Evolutionary conservation across 805 yeast genomes (phyloP).

Genomic region (Yamadazyma scolyti): DNA sequence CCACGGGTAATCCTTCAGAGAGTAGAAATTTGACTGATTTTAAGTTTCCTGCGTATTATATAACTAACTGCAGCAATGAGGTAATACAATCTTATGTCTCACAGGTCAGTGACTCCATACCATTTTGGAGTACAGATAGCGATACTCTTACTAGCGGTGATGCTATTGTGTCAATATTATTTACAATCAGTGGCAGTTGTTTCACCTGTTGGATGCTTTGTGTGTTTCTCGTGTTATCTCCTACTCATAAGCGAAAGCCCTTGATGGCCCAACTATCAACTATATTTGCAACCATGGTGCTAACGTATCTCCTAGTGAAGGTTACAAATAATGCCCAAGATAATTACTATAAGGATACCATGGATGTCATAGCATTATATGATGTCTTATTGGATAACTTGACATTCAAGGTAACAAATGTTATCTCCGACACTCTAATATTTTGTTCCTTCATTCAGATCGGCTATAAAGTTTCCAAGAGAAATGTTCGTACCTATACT

Average conservation of each 20-base stretch:
- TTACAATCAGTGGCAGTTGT: constrained; percentile 52
- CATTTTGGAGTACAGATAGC: constrained; percentile 19
- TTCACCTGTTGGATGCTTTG: constrained; percentile 71
- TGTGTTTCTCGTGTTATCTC: constrained; percentile 50
- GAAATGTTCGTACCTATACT: constrained; percentile 3
- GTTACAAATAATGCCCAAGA: constrained; percentile 42
- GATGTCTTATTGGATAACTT: constrained; percentile 32
- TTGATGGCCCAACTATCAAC: constrained; percentile 54
- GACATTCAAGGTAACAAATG: constrained; percentile 34
- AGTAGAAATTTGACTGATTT: no score
- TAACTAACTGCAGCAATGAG: constrained; percentile 42
- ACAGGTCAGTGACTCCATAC: constrained; percentile 6
- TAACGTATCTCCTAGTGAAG: constrained; percentile 48
- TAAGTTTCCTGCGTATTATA: constrained; percentile 40
- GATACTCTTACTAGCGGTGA: constrained; percentile 29
- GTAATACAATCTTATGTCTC: constrained; percentile 3
- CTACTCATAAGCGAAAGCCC: constrained; percentile 51
- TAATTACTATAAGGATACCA: constrained; percentile 52
- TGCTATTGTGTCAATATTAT: constrained; percentile 43
- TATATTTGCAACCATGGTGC: constrained; percentile 49
- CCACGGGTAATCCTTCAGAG: background rate
- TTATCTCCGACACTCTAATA: constrained; percentile 41
- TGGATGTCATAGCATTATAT: constrained; percentile 46
- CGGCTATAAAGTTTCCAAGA: constrained; percentile 24
- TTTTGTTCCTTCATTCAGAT: constrained; percentile 57